Conservation (phyloP, 192 early-diverging fungal species). For the Coemansia sp. region DNA sequence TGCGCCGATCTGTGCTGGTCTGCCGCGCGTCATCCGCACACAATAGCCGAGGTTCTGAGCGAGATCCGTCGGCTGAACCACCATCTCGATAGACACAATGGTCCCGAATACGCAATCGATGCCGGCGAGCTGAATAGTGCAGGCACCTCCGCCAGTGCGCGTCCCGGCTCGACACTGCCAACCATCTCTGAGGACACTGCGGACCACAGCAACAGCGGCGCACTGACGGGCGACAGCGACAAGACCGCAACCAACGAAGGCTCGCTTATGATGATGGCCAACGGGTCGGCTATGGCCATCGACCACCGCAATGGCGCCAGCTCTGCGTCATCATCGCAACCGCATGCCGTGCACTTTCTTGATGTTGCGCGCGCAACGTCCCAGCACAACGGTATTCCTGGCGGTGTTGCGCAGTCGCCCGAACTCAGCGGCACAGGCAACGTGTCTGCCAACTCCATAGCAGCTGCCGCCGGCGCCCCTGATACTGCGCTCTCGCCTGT, state of each 20-base stretch:
- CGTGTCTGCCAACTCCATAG: slow-evolving; percentile 2
- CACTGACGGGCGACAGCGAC: slow-evolving; percentile 1
- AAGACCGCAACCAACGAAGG: slow-evolving; percentile 14
- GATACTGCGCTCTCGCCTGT: slow-evolving; percentile 9
- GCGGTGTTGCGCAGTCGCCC: slow-evolving; percentile 32
- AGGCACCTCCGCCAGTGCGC: neutral
- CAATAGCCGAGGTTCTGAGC: slow-evolving; percentile 47
- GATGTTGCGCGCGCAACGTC: slow-evolving; percentile 13
- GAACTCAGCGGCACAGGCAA: slow-evolving; percentile 29
- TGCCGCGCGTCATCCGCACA: slow-evolving; percentile 47
- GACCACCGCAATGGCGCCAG: neutral
- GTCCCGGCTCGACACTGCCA: slow-evolving; percentile 13
- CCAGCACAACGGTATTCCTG: slow-evolving; percentile 18
- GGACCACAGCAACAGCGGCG: slow-evolving; percentile 2
- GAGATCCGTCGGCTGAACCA: slow-evolving; percentile 50
- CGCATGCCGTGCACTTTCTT: slow-evolving; percentile 30
- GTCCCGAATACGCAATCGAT: neutral
- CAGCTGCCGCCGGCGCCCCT: neutral
- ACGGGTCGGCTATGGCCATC: neutral
- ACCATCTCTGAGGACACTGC: slow-evolving; percentile 24
- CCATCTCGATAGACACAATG: slow-evolving; percentile 35
- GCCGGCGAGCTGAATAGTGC: neutral
- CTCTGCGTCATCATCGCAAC: slow-evolving; percentile 27
- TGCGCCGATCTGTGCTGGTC: slow-evolving; percentile 55
- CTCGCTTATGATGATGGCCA: slow-evolving; percentile 39